phyloP scores from a whole-genome alignment of 2,329 filamentous ascomycete species.

The Neopestalotiopsis sp. region DNA sequence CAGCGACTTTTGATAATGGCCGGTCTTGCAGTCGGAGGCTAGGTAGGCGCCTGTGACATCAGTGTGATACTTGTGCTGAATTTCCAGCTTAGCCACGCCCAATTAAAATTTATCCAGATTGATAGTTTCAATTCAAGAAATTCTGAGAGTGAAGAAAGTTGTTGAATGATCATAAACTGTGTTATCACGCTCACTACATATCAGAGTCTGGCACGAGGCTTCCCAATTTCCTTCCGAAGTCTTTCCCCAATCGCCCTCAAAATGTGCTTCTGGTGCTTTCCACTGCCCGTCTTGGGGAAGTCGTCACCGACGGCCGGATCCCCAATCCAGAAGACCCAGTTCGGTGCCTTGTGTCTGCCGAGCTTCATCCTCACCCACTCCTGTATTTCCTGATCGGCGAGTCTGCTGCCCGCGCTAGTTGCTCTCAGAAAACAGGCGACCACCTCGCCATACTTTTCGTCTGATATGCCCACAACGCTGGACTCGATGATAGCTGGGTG shows the following conservation, averaged over 20 bases:
- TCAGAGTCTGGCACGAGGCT: neutral
- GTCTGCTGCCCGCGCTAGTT: slow-evolving; percentile 48
- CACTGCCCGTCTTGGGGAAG: slow-evolving; percentile 95
- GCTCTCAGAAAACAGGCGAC: slow-evolving; percentile 82
- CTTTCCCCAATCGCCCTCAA: neutral
- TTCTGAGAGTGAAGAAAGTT: no score
- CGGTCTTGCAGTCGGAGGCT: no score
- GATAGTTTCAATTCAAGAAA: no score
- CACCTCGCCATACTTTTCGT: slow-evolving; percentile 83
- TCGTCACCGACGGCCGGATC: slow-evolving; percentile 45
- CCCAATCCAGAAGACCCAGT: slow-evolving; percentile 84
- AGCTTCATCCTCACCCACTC: slow-evolving; percentile 75
- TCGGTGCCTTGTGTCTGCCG: slow-evolving; percentile 80
- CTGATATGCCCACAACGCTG: slow-evolving; percentile 82
- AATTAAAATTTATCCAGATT: no score
- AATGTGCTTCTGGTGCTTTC: slow-evolving; percentile 84
- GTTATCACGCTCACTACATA: neutral
- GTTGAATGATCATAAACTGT: neutral
- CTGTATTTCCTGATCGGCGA: slow-evolving; percentile 64
- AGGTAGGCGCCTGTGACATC: no score
- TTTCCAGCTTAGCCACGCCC: no score
- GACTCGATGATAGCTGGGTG: slow-evolving; percentile 75
- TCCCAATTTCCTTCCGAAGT: neutral
- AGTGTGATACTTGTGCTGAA: no score
- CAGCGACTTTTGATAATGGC: no score